Evolutionary conservation across 2,329 filamentous ascomycete species (phyloP).

Genomic region (Mycosphaerella sp.): DNA sequence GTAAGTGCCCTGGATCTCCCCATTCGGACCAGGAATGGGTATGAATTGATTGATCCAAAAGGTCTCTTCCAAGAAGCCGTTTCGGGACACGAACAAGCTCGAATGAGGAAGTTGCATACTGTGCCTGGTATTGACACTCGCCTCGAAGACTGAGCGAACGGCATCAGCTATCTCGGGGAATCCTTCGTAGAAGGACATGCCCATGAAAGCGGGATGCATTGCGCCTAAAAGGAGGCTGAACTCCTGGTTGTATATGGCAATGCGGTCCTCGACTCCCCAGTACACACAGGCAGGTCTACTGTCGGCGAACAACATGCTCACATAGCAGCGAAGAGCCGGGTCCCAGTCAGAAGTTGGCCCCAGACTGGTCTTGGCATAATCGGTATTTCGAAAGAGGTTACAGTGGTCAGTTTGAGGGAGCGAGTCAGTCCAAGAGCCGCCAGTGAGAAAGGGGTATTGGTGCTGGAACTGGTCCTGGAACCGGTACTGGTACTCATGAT

Average conservation of each 20-base stretch:
- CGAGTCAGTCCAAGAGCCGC: neutral
- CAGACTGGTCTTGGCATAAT: neutral
- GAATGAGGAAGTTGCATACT: neutral
- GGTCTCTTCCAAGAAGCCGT: conserved; percentile 22
- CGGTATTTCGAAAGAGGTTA: neutral
- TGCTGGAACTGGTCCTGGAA: too few species aligned
- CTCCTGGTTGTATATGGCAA: conserved; percentile 36
- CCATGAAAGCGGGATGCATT: conserved; percentile 24
- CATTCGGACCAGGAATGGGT: conserved; percentile 19
- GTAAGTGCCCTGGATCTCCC: conserved; percentile 21
- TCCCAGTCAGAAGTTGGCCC: neutral
- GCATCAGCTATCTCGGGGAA: conserved; percentile 11
- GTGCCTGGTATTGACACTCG: conserved; percentile 11
- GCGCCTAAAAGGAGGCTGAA: conserved; percentile 30
- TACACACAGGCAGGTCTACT: conserved; percentile 16
- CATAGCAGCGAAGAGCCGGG: conserved; percentile 15
- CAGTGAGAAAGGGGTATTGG: neutral
- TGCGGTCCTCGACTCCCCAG: conserved; percentile 29
- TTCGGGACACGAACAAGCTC: conserved; percentile 12
- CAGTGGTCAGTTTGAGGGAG: neutral
- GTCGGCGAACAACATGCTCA: conserved; percentile 22
- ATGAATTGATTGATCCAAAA: conserved; percentile 23
- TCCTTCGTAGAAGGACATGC: conserved; percentile 13
- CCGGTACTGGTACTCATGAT: too few species aligned
- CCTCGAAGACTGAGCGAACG: conserved; percentile 8